These are phyloP conservation scores for Yamadazyma spencermartinsiae DNA, from an alignment of 1,139 yeast species.

Conservation along the genomic window DNA sequence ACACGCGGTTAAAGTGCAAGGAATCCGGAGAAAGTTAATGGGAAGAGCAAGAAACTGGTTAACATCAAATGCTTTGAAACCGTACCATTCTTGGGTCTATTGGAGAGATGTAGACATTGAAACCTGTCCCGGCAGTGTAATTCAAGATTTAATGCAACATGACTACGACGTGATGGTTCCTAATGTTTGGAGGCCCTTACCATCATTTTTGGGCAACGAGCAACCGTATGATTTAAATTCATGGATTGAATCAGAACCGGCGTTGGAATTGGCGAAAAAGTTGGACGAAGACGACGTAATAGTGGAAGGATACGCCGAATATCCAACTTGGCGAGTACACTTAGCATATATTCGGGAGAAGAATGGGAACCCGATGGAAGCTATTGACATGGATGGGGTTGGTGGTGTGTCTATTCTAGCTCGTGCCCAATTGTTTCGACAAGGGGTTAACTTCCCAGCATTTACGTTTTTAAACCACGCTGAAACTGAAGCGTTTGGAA, in stretches of 20 bases:
- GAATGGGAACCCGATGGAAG: conserved; percentile 62
- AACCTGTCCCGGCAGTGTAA: conserved; percentile 74
- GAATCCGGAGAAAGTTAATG: conserved; percentile 83
- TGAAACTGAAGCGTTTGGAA: conserved; percentile 91
- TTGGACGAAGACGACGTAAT: conserved; percentile 82
- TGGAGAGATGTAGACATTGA: conserved; percentile 95
- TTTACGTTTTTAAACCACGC: conserved; percentile 88
- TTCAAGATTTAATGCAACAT: conserved; percentile 73
- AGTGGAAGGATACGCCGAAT: conserved; percentile 89
- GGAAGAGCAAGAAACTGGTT: conserved; percentile 91
- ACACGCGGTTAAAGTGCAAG: conserved; percentile 89
- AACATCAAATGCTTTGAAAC: conserved; percentile 70
- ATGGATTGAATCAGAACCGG: conserved; percentile 81
- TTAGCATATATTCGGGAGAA: conserved; percentile 71
- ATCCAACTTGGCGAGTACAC: conserved; percentile 86
- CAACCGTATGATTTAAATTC: conserved; percentile 88
- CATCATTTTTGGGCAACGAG: conserved; percentile 71
- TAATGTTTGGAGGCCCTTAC: conserved; percentile 87
- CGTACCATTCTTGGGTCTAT: conserved; percentile 91
- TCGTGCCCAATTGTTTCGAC: conserved; percentile 76
- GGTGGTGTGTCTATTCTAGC: conserved; percentile 90
- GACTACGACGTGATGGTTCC: conserved; percentile 85
- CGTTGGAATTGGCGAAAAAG: conserved; percentile 61
- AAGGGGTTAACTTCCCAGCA: conserved; percentile 86
- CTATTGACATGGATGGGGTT: conserved; percentile 79